These are phyloP conservation scores for Phytophthora idaei DNA, from an alignment of 352 stramenopile species.

Conservation along the genomic window DNA sequence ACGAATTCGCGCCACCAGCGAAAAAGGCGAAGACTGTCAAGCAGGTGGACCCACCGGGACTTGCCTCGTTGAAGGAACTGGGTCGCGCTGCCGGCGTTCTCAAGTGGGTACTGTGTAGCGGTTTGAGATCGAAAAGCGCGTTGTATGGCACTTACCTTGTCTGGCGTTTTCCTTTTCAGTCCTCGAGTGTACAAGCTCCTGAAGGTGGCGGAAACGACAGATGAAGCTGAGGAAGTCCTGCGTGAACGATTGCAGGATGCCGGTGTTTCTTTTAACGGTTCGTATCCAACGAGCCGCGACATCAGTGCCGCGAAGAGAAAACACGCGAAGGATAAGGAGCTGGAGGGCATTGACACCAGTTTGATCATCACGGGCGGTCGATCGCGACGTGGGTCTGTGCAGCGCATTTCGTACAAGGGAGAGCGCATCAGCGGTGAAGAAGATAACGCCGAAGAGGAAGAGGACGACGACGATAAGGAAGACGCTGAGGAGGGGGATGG, in stretches of 20 bases:
- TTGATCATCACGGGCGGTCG: constrained; percentile 65
- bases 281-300: constrained; percentile 70
- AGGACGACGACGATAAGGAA: constrained; percentile 29
- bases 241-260: constrained; percentile 54
- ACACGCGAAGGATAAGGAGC: constrained; percentile 65
- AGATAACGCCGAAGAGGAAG: constrained; percentile 23
- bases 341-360: constrained; percentile 85
- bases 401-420: constrained; percentile 43
- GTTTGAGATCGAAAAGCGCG: background rate
- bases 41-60: constrained; percentile 46
- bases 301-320: constrained; percentile 76
- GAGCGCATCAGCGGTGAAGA: constrained; percentile 51
- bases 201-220: constrained; percentile 43
- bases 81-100: constrained; percentile 68
- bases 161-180: constrained; percentile 31
- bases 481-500: background rate
- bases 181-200: constrained; percentile 65
- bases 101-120: constrained; percentile 46
- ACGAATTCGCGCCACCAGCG: constrained; percentile 10
- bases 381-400: constrained; percentile 30
- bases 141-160: constrained; percentile 9
- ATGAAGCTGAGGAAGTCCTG: constrained; percentile 65
- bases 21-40: constrained; percentile 40
- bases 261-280: constrained; percentile 56
- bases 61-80: constrained; percentile 72